Evolutionary conservation across 805 yeast species (phyloP), one percentile per base, ranked within the genome.

Genomic region (Ogataea paradorogensis): DNA sequence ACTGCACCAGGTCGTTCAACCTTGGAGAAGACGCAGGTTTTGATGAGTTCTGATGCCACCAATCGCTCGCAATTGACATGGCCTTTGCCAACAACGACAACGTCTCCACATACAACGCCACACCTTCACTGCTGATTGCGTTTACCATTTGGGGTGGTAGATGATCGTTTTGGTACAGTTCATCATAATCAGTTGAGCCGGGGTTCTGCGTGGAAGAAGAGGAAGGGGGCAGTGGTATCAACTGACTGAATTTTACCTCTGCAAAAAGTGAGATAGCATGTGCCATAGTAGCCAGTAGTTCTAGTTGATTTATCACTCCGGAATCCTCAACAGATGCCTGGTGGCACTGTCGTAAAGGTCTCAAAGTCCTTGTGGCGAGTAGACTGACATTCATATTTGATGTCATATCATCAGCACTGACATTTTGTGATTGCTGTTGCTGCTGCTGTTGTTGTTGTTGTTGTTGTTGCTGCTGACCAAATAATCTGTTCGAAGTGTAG

Each of bases 241-340:
- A 69, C 65, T 91, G 97, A 29, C 83, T 73, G 53, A 82, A 87
- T 62, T 93, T 93, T 20, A 88, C 89, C 50, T 89, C 96, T 0
- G 97, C 98, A 67, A 83, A 89, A 23, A 88, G 69, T 47, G 82
- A 80, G 15, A 93, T 80, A 0, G 95, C 95, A 56, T 89, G 93
- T 0, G 96, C 88, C 65, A 88, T 89, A 1, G 96, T 88, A 2
- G 95, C 88, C 31, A 88, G 65, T 1, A 79, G 70, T 59, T 89
- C 96, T 43, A 90, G 67, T 40, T 71, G 68, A 20, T 56, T 50
- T 6, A 73, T 60, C 15, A 75, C 67, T 43, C 62, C 61, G 53
- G 62, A 27, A 63, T 72, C 60, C 42, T 52, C 60, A 15, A 52
- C 29, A 25, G 52, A 33, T 21, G 46, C 36, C 13, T 54, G 51